These are phyloP conservation scores for Thelephora ganbajun DNA, from an alignment of 768 basidiomycete genomes.

Conservation along the genomic window DNA sequence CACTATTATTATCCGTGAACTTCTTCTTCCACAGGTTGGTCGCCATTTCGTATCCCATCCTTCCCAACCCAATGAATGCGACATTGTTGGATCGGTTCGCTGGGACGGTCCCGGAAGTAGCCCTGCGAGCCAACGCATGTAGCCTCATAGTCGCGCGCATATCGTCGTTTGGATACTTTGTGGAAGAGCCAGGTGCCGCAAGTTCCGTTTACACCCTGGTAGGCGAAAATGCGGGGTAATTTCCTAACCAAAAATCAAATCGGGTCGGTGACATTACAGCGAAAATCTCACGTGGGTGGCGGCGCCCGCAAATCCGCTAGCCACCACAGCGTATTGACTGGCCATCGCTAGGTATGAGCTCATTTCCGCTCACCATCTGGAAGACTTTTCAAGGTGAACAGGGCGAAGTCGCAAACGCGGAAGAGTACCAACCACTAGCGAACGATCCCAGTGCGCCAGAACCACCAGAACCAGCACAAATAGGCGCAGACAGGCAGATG, in stretches of 20 bases:
- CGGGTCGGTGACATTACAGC: too few relatives aligned
- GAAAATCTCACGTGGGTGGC: too few relatives aligned
- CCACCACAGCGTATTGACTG: not conserved
- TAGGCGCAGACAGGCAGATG: slow-evolving; percentile 5
- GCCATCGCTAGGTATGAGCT: not conserved
- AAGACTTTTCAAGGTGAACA: too few relatives aligned
- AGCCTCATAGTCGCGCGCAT: too few relatives aligned
- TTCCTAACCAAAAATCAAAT: too few relatives aligned
- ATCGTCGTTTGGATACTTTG: too few relatives aligned
- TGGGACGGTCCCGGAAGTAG: not conserved
- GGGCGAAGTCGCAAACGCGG: not conserved
- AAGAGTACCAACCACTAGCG: slow-evolving; percentile 7
- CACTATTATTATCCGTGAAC: slow-evolving; percentile 30
- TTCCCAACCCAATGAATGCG: slow-evolving; percentile 74
- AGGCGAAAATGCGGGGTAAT: too few relatives aligned
- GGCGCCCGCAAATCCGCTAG: too few relatives aligned
- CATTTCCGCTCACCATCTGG: too few relatives aligned
- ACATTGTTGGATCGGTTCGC: slow-evolving; percentile 7
- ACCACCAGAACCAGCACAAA: slow-evolving; percentile 2
- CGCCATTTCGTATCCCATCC: slow-evolving; percentile 84
- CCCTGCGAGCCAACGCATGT: not conserved
- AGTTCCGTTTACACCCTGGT: too few relatives aligned
- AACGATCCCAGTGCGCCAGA: not conserved
- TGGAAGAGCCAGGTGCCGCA: too few relatives aligned
- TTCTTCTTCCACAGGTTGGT: slow-evolving; percentile 73